phyloP scores from a whole-genome alignment of 2,329 filamentous ascomycete genomes.

The Alternaria novae-zelandiae region DNA sequence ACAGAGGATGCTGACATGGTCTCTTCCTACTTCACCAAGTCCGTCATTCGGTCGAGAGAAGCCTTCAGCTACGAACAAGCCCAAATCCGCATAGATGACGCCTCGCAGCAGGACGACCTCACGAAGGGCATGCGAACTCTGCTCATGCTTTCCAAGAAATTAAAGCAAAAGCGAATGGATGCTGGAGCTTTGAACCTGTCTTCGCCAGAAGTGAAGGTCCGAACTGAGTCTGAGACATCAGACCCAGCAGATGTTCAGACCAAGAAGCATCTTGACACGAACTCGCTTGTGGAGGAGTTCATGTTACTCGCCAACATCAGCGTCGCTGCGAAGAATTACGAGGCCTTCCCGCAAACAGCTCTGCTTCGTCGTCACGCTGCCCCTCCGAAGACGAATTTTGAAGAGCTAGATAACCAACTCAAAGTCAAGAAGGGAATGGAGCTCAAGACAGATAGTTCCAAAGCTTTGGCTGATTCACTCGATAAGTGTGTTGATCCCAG shows the following conservation, averaged over 20 bases:
- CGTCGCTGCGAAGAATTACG: slow-evolving; percentile 88
- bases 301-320: slow-evolving; percentile 98
- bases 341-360: slow-evolving; percentile 92
- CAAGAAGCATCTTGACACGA: slow-evolving; percentile 91
- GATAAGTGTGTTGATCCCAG: slow-evolving; percentile 79
- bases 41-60: slow-evolving; percentile 94
- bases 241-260: slow-evolving; percentile 97
- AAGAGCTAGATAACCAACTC: slow-evolving; percentile 89
- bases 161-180: slow-evolving; percentile 92
- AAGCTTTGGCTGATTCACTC: slow-evolving; percentile 90
- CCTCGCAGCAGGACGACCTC: slow-evolving; percentile 83
- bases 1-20: slow-evolving; percentile 84
- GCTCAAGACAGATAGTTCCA: slow-evolving; percentile 83
- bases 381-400: slow-evolving; percentile 94
- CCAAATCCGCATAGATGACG: slow-evolving; percentile 90
- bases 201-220: slow-evolving; percentile 96
- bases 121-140: slow-evolving; percentile 88
- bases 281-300: slow-evolving; percentile 98
- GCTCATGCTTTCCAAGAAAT: slow-evolving; percentile 86
- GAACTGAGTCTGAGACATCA: slow-evolving; percentile 93
- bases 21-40: slow-evolving; percentile 89
- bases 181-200: slow-evolving; percentile 94
- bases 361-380: slow-evolving; percentile 90
- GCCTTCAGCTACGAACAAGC: slow-evolving; percentile 98
- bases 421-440: slow-evolving; percentile 84